Base-by-base conservation (phyloP, 2,329 filamentous ascomycete genomes). In the Colletotrichum sp. region DNA sequence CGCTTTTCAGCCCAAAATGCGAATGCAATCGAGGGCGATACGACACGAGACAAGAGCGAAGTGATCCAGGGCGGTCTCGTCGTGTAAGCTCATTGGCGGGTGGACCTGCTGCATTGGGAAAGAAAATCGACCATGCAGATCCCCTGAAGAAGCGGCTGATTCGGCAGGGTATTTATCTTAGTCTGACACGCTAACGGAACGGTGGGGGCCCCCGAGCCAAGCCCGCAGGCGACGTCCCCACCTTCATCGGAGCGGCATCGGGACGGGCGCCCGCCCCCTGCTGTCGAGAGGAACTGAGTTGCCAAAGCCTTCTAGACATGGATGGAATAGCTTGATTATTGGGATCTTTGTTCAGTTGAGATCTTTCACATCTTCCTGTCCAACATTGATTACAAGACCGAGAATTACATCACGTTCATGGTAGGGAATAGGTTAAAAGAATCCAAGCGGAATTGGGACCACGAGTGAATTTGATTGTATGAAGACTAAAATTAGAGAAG, bases 111-210 rank as follows among this genome's bases (percentile, higher is more conserved):
- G 26, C 15, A 34, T 32, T 34, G 30, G 59, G 59, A 62, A 62
- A 62, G 59, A 62, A 62, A 62, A 32, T 34, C 59, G 59, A 62
- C 59, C 59, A 62, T 32, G 59, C 59, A 34, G 59, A 62, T 62
- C 59, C 18, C 28, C 26, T 62, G 59, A 32, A 28, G 26, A 30
- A n/a, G 59, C 55, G 55, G 55, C 55, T 59, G 59, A 62, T 15
- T 21, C 59, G 59, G 59, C 59, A 52, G 44, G 44, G 44, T 52
- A 32, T 24, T 62, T 30, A 62, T 62, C 44, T 32, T 62, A 32
- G 59, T 32, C 26, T 62, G 59, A 62, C 26, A 62, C 59, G 30
- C 59, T 62, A 34, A 62, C 59, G 59, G 59, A 34, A 34, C 28
- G 30, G 59, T 62, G 59, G 59, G 28, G 59, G 62, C 62, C 59